Evolutionary conservation across 331 rosid genomes (phyloP), one percentile per base, ranked within the genome.

Genomic region (Quercus tomentella): DNA sequence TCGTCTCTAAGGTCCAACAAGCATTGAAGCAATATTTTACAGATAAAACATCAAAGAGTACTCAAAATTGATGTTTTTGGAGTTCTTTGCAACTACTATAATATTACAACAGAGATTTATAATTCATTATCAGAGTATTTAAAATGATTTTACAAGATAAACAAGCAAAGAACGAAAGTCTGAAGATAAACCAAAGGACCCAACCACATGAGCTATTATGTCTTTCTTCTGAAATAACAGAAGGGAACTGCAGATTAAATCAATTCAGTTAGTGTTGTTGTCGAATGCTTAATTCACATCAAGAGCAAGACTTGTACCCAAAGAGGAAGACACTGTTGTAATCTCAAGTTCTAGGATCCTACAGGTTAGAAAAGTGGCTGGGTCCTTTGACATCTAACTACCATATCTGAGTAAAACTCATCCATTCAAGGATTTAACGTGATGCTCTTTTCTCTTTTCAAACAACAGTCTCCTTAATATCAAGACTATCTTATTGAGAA

Each of bases 381-480:
- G 72, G 70, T 52, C 58, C 72, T 67, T 20, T 8, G 25, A 20
- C 75, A 54, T 71, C 52, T 68, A 31, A 16, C 33, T 17, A 14
- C 6, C 12, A 7, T 26, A 33, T 8, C 2, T 51, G 20, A 75
- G 69, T 67, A 56, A 73, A 69, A 69, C 74, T 78, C 81, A 49
- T n/a, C 37, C 23, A 62, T 65, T 70, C 52, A 10, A 73, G 43
- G 56, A 69, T 73, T 80, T 70, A 69, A 28, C 60, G 2, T 21
- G 30, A 30, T 66, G 8, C 9, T 17, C 45, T 8, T 8, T 11
- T 52, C 61, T 61, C 67, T 65, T 65, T 84, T 80, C 82, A 57
- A 92, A 89, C 61, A 89, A 41, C 16, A 35, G 85, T 55, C 86
- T 84, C 79, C 90, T 88, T 77, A 91, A 82, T 76, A 85, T 76